Conservation (phyloP, 306 rosid species). For the Notholithocarpus densiflorus region DNA sequence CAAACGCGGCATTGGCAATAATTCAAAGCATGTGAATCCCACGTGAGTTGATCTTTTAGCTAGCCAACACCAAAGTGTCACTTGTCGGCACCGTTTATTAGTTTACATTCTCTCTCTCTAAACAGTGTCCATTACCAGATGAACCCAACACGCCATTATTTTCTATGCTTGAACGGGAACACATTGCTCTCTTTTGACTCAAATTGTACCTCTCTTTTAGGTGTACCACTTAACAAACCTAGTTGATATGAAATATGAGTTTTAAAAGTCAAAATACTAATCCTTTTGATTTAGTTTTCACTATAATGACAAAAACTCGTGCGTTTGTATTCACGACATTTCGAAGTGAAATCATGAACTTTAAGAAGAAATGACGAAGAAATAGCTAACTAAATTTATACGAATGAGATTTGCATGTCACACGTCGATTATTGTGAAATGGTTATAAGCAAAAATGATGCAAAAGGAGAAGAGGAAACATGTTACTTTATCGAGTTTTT, state of each 20-base stretch:
- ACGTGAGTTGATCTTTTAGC: conserved; percentile 38
- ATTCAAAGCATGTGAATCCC: conserved; percentile 45
- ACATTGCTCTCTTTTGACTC: conserved; percentile 40
- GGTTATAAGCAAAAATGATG: no score
- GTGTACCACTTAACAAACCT: background rate
- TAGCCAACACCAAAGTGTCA: conserved; percentile 21
- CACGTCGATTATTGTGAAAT: no score
- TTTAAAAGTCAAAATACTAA: conserved; percentile 16
- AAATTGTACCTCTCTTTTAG: conserved; percentile 1
- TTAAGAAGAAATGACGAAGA: background rate
- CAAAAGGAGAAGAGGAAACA: no score
- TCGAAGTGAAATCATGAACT: background rate
- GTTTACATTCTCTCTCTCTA: background rate
- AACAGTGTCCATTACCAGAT: conserved; percentile 8
- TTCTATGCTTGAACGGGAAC: conserved; percentile 35
- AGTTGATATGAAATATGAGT: background rate
- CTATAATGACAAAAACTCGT: no score
- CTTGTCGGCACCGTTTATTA: conserved; percentile 45
- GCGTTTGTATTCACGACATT: background rate
- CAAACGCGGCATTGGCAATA: conserved; percentile 40
- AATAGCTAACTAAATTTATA: background rate
- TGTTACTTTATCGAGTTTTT: background rate
- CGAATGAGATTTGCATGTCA: background rate
- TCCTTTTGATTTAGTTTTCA: background rate
- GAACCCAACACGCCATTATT: conserved; percentile 38